These are phyloP conservation scores for Schoenoplectus tabernaemontani DNA, from an alignment of 202 grass and related monocot genomes.

Conservation along the genomic window DNA sequence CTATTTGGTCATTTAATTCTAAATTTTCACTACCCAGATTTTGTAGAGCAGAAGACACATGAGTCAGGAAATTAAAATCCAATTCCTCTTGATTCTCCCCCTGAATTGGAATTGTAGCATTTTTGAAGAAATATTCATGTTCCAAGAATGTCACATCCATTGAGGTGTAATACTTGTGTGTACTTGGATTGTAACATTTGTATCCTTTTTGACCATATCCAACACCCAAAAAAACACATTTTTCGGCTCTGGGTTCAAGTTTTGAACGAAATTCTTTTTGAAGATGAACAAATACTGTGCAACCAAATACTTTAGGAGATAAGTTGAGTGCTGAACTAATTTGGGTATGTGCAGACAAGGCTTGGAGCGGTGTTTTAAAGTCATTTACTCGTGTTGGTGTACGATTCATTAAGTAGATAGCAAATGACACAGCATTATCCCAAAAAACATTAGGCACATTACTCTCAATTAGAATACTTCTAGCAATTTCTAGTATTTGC, in stretches of 20 bases:
- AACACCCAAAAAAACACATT: no score
- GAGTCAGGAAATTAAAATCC: background rate
- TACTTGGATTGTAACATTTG: background rate
- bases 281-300: background rate
- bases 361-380: background rate
- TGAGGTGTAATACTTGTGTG: background rate
- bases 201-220: no score
- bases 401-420: background rate
- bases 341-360: no score
- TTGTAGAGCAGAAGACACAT: background rate
- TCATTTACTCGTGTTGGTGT: background rate
- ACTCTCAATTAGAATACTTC: background rate
- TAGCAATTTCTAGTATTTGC: background rate
- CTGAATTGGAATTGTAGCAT: background rate
- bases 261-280: background rate
- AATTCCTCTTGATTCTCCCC: background rate
- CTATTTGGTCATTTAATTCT: background rate
- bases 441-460: background rate
- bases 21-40: no score
- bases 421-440: background rate
- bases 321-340: background rate
- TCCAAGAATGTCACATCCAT: background rate
- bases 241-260: background rate
- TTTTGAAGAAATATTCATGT: background rate
- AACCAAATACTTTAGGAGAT: no score